These are phyloP conservation scores for Colletotrichum costaricense DNA, from an alignment of 2,329 filamentous ascomycete species.

Conservation along the genomic window DNA sequence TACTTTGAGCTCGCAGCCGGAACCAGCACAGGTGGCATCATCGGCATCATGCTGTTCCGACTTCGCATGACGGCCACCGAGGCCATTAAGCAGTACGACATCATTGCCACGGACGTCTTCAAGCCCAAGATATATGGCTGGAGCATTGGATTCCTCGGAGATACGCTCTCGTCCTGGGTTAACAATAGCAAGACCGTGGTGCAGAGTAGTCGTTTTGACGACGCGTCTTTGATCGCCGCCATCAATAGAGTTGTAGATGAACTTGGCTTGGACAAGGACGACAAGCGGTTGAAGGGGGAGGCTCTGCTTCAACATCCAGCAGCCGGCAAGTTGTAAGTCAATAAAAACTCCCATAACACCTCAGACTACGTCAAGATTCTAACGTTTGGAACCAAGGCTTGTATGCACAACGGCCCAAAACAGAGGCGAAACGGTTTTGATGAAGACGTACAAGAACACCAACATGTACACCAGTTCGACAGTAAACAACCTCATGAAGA, in stretches of 20 bases:
- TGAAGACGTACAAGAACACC: not conserved
- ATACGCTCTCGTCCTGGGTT: not conserved
- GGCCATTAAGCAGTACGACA: not conserved
- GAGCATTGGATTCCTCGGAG: not conserved
- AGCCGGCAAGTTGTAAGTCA: not conserved
- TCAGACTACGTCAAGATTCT: not conserved
- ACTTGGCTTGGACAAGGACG: not conserved
- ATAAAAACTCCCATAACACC: not conserved
- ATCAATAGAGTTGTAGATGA: not conserved
- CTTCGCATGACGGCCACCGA: not conserved
- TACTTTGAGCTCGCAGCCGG: slow-evolving; percentile 46
- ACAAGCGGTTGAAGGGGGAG: not conserved
- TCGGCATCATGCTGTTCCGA: slow-evolving; percentile 56
- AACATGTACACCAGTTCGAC: not conserved
- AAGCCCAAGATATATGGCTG: not conserved
- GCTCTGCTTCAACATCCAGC: not conserved
- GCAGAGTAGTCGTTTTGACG: not conserved
- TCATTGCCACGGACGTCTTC: not conserved
- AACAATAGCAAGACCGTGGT: not conserved
- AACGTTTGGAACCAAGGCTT: not conserved
- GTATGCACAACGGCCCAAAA: not conserved
- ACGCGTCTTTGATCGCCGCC: not conserved
- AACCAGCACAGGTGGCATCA: slow-evolving; percentile 45
- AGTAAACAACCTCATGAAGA: not conserved
- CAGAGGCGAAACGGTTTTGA: not conserved